Base-by-base conservation (phyloP, 768 basidiomycete species). In the Lentinula raphanica region DNA sequence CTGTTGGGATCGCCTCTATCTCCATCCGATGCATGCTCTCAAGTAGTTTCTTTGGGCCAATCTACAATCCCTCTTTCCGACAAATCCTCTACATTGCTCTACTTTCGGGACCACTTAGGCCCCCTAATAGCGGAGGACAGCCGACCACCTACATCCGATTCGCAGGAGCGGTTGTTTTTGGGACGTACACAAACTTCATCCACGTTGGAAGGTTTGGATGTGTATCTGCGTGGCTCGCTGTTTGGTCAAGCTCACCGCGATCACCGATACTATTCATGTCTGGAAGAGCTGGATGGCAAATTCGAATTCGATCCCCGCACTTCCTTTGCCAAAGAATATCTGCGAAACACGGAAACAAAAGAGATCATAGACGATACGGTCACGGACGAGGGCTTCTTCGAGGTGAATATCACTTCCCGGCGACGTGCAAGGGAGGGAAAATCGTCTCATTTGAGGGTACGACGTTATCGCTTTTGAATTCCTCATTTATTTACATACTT, bases 121-220 rank as follows among this genome's bases (percentile, higher is more conserved):
- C 54, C 40, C 40, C 50, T 62, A 17, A 54, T 59, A 48, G n/a
- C 35, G 13, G 39, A n/a, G 19, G 29, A 48, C 29, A 4, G 15
- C 46, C n/a, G 2, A 13, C 46, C 46, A 15, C 27, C 46, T 3
- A 27, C 46, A 2, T 38, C 28, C 17, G 29, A 29, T 36, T 51
- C 51, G 7, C 13, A 36, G 15, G 38, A 28, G 19, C 36, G 49
- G 17, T 25, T 5, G 35, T 12, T 19, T 39, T 58, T 40, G 60
- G 59, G 62, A 40, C 28, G 62, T 40, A 72, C 73, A 4, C 73
- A 69, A 38, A 71, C 73, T 3, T 76, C 75, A 7, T 76, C 75
- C 3, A 73, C 74, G 1, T 56, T 74, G n/a, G 72, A 70, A 17
- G 73, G 71, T 0, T 60, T 72, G 15, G 74, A 75, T 54, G 72